phyloP scores from a whole-genome alignment of 108 stramenopile genomes.

The Nitzschia putrida region DNA sequence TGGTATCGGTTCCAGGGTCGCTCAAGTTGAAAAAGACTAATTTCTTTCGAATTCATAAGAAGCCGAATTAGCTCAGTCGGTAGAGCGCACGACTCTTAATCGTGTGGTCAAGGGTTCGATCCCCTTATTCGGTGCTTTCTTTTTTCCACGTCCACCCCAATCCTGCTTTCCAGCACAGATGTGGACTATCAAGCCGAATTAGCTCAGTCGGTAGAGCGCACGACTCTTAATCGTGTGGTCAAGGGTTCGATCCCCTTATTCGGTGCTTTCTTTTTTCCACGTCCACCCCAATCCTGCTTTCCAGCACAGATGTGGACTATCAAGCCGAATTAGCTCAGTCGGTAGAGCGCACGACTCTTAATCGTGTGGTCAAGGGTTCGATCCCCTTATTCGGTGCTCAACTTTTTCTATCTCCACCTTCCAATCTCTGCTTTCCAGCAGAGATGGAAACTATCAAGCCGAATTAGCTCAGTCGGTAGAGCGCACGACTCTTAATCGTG shows the following conservation, averaged over 20 bases:
- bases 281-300: no score
- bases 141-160: no score
- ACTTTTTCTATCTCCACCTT: no score
- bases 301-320: no score
- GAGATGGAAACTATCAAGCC: no score
- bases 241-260: constrained; percentile 92
- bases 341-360: constrained; percentile 96
- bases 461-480: constrained; percentile 91
- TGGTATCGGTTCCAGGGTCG: no score
- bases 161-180: no score
- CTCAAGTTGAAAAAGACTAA: no score
- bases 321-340: constrained; percentile 78
- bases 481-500: constrained; percentile 95
- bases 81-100: constrained; percentile 95
- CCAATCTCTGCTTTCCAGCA: no score
- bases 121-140: constrained; percentile 77
- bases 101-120: constrained; percentile 96
- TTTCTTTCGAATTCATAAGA: no score
- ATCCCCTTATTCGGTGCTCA: constrained; percentile 82
- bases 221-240: constrained; percentile 96
- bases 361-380: constrained; percentile 96
- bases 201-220: constrained; percentile 96
- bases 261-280: no score
- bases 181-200: constrained; percentile 33
- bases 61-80: constrained; percentile 84